Conservation (phyloP, 306 rosid species). For the Malus orientalis region DNA sequence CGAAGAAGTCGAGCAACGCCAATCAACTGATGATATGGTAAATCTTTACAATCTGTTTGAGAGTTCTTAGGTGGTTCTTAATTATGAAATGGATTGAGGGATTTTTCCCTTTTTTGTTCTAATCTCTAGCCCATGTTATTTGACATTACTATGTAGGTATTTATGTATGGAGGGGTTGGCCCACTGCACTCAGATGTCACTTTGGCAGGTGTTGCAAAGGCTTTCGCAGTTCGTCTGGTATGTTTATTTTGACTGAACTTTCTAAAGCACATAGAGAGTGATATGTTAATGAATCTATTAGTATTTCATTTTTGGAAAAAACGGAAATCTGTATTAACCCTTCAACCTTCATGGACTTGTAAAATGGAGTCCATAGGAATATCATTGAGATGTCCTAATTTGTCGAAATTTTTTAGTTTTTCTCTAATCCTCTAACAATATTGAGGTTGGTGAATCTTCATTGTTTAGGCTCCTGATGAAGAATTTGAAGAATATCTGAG, state of each 20-base stretch:
- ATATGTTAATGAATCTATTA: background rate
- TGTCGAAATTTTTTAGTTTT: background rate
- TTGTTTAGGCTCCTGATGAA: conserved; percentile 90
- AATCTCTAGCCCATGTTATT: conserved; percentile 11
- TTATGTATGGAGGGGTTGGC: conserved; percentile 89
- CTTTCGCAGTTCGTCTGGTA: conserved; percentile 92
- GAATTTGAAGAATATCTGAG: conserved; percentile 91
- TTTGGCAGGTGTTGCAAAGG: conserved; percentile 83
- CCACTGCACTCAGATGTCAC: conserved; percentile 92
- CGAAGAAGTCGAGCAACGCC: conserved; percentile 70
- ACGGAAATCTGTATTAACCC: conserved; percentile 2
- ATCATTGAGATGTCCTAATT: background rate
- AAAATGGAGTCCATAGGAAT: background rate
- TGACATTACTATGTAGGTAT: conserved; percentile 46
- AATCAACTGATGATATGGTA: conserved; percentile 77
- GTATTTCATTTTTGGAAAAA: background rate
- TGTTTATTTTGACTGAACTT: conserved; percentile 19
- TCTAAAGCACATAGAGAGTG: background rate
- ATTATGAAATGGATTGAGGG: background rate
- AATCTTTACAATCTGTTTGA: background rate
- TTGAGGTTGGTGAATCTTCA: conserved; percentile 10
- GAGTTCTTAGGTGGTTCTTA: conserved; percentile 10
- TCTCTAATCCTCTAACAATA: background rate
- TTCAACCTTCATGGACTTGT: conserved; percentile 4
- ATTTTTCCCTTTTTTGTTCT: background rate